Conservation (phyloP, 257 asterid species). For the Schizonepeta tenuifolia region DNA sequence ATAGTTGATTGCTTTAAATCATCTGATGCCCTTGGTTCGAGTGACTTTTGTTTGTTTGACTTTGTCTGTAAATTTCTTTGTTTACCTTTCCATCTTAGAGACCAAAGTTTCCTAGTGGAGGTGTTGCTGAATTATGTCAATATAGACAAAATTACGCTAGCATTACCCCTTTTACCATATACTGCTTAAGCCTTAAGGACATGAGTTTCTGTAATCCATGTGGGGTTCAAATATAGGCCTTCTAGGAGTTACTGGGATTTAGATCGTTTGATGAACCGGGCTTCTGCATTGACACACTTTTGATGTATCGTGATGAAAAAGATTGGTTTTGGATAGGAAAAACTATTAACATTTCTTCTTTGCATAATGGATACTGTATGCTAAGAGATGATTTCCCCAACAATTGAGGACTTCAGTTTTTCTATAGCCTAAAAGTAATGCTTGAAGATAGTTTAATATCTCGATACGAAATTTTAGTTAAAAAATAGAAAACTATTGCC, state of each 20-base stretch:
- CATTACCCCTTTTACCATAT: background rate
- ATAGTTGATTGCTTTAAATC: background rate
- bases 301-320: background rate
- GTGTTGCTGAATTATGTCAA: background rate
- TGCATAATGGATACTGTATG: background rate
- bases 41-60: background rate
- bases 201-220: background rate
- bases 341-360: background rate
- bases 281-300: background rate
- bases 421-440: background rate
- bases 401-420: constrained; percentile 7
- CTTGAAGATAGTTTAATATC: background rate
- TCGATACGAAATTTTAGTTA: background rate
- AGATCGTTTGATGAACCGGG: background rate
- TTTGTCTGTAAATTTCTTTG: background rate
- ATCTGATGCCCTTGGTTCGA: constrained; percentile 7
- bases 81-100: background rate
- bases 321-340: background rate
- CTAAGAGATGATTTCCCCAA: background rate
- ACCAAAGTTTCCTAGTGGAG: background rate
- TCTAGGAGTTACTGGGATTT: background rate
- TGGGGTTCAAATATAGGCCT: background rate
- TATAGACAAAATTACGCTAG: background rate
- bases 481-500: background rate
- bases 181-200: background rate